These are phyloP conservation scores for Amphibolis antarctica DNA, from an alignment of 106 monocot genomes.

Conservation along the genomic window DNA sequence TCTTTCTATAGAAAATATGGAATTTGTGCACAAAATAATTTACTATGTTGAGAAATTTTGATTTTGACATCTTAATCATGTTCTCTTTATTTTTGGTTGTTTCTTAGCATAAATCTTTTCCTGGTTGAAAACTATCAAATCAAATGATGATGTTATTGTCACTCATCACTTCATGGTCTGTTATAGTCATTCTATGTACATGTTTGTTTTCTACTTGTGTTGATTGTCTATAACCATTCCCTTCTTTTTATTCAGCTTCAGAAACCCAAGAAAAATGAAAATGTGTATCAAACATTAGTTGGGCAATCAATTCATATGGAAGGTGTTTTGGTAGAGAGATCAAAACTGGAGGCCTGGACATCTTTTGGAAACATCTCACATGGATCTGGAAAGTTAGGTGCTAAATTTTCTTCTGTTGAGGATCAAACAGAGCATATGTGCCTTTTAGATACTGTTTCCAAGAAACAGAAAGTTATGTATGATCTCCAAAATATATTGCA, in stretches of 20 bases:
- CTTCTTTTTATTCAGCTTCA: background rate
- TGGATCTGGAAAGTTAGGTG: background rate
- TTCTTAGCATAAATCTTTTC: background rate
- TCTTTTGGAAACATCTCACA: background rate
- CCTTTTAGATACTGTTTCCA: background rate
- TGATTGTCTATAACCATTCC: background rate
- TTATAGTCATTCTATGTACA: too few species aligned
- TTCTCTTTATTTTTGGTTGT: background rate
- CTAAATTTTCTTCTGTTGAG: background rate
- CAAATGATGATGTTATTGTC: background rate
- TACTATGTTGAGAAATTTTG: too few species aligned
- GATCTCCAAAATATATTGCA: constrained; percentile 9
- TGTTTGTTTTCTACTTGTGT: background rate
- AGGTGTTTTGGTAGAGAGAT: background rate
- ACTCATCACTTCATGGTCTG: background rate
- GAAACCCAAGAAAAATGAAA: background rate
- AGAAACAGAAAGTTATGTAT: background rate
- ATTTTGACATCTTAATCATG: background rate
- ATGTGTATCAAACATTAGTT: constrained; percentile 2
- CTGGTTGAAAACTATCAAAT: background rate
- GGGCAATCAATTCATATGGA: background rate
- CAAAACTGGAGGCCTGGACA: background rate
- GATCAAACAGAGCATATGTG: background rate
- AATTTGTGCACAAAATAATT: too few species aligned
- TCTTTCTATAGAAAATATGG: too few species aligned